Evolutionary conservation across 352 stramenopile genomes (phyloP), one percentile per base, ranked within the genome.

Genomic region (Chrysophaeum taylorii): DNA sequence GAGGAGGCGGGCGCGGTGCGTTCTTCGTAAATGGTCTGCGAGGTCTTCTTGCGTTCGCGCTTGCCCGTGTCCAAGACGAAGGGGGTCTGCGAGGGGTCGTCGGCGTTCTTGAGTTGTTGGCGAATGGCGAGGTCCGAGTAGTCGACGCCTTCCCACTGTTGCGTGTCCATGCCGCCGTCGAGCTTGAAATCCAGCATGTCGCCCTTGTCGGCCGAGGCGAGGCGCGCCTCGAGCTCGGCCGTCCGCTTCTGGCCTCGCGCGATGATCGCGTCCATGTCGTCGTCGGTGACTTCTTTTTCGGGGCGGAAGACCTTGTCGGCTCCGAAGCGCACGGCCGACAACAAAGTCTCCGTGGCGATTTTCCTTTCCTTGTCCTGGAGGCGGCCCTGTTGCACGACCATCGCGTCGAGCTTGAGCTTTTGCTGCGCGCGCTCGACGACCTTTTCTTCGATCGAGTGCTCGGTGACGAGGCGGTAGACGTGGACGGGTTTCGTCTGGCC

Each of bases 391-490:
- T 93, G 88, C 43, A 93, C 84, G 45, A 93, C 86, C 84, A 92
- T 89, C 12, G 87, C 85, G 82, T 96, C 89, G 48, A 96, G 79
- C 57, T 93, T 92, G 0, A 94, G 80, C 74, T 86, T 86, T 64
- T 82, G 75, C 67, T 87, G 86, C 36, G 89, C 89, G 37, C 88
- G 89, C 79, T 98, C 94, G 18, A 98, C 89, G 57, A 98, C 96
- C 82, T 99, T 99, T 78, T 99, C 93, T 76, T 99, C 96, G 15
- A 99, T 92, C 0, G 94, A 98, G 69, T 96, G 91, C 71, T 98
- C 93, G 33, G 95, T 98, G 54, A 99, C 95, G 54, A 99, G 91
- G 15, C 95, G 90, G 83, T 98, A 99, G 9, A 99, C 93, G 43
- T 93, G 92, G 60, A 98, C 95, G 21, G 84, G 83, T 79, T 96